phyloP scores from a whole-genome alignment of 352 stramenopile genomes.

The Phytophthora melonis region DNA sequence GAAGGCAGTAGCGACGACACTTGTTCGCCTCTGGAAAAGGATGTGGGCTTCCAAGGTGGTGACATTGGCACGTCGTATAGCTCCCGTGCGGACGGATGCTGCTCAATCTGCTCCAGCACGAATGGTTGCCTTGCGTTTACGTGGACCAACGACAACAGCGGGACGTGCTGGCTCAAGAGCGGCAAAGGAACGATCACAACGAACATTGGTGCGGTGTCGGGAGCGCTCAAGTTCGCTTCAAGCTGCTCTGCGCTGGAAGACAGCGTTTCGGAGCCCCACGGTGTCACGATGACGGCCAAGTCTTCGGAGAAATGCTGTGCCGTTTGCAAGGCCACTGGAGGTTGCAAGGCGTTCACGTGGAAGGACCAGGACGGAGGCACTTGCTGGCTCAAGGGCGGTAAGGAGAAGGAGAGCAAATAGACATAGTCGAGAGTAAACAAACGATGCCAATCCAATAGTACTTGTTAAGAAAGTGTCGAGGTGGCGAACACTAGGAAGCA shows the following conservation, averaged over 20 bases:
- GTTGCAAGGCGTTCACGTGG: conserved; percentile 64
- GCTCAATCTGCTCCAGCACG: conserved; percentile 38
- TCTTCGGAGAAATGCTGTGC: conserved; percentile 41
- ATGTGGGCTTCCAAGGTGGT: conserved; percentile 56
- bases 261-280: conserved; percentile 35
- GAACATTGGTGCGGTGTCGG: conserved; percentile 24
- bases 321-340: conserved; percentile 36
- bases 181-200: conserved; percentile 33
- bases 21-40: conserved; percentile 40
- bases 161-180: conserved; percentile 68
- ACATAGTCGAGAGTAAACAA: conserved; percentile 11
- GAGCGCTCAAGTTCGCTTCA: conserved; percentile 23
- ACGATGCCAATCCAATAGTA: conserved; percentile 38
- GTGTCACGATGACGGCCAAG: conserved; percentile 26
- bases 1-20: conserved; percentile 22
- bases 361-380: conserved; percentile 54
- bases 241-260: conserved; percentile 28
- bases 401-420: conserved; percentile 25
- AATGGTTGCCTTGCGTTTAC: conserved; percentile 51
- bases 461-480: conserved; percentile 32
- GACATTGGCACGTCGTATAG: conserved; percentile 45
- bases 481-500: conserved; percentile 14
- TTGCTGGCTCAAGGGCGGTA: conserved; percentile 67
- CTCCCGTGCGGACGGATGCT: conserved; percentile 44
- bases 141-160: conserved; percentile 57